phyloP scores from a whole-genome alignment of 208 protist species.

The Leishmania gerbilli region DNA sequence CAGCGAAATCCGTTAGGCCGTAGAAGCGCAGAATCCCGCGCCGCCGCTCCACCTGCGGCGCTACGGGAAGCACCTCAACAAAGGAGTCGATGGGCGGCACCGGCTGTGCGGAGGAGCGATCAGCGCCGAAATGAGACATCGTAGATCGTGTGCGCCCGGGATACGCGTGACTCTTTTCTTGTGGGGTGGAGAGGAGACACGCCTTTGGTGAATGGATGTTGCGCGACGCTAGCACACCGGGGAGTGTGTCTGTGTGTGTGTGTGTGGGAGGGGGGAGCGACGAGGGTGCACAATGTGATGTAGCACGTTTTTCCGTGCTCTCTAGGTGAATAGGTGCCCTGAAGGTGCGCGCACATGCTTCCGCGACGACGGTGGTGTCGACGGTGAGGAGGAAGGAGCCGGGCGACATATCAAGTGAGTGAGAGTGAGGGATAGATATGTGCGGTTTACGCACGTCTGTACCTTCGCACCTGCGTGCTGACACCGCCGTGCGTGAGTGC shows the following conservation, averaged over 20 bases:
- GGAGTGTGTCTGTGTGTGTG: neutral
- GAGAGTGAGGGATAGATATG: neutral
- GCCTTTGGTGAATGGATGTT: neutral
- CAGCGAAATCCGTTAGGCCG: constrained; percentile 53
- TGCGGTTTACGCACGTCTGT: neutral
- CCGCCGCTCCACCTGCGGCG: constrained; percentile 37
- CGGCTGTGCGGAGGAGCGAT: constrained; percentile 2
- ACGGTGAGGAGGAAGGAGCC: neutral
- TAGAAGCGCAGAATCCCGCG: constrained; percentile 66
- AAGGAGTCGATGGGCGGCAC: constrained; percentile 32
- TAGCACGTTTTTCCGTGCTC: neutral
- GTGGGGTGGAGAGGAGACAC: neutral
- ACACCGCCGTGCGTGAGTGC: neutral
- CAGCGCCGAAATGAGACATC: neutral
- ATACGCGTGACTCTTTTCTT: neutral
- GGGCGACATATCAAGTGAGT: neutral
- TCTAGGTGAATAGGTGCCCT: neutral
- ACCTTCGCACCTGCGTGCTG: neutral
- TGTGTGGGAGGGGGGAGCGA: neutral
- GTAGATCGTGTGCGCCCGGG: neutral
- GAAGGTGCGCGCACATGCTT: neutral
- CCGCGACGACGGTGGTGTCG: neutral
- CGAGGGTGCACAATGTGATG: neutral
- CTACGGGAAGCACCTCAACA: constrained; percentile 45
- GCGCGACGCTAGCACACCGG: neutral